Base-by-base conservation (phyloP, 1,139 yeast species). In the Candida sp. region DNA sequence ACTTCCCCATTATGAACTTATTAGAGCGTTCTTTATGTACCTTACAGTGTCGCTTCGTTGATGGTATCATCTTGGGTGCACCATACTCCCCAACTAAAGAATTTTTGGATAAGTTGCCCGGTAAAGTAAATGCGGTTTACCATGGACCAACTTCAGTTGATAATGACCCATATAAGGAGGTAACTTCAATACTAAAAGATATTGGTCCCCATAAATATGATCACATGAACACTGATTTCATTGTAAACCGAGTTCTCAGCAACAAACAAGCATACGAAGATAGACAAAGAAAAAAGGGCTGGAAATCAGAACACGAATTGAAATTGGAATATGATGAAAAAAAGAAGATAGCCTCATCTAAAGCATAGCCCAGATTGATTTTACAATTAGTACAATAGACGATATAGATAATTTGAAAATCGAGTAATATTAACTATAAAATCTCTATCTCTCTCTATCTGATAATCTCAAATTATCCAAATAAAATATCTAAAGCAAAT, bases 21-120 rank as follows among this genome's bases (percentile, higher is more conserved):
- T 79, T 85, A 49, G 98, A 93, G 62, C 78, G 98, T 51, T 79
- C 93, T 0, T 69, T 93, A 49, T 89, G 97, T 63, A 93, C 89
- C 7, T 68, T 93, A 54, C 97, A 91, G 62, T 89, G 97, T 64
- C 77, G 78, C 46, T 87, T 84, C 53, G 91, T 91, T 25, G 96
- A 90, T 58, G 89, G 86, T 0, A 73, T 89, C 8, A 67, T 87
- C 4, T 63, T 87, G 42, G 86, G 83, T 4, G 87, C 88, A 1
- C 95, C 95, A 4, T 79, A 72, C 55, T 54, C 56, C 5, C 81
- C 87, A 8, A 66, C 72, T 6, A 40, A 43, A 7, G 52, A 57
- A 4, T 82, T 73, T 49, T 57, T 82, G 37, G 44, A 53, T 15
- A 53, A 59, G 39, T 60, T 72, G 39, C 66, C 75, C 39, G 71